phyloP scores from a whole-genome alignment of 2,329 filamentous ascomycete genomes.

The Aspergillus floridensis region DNA sequence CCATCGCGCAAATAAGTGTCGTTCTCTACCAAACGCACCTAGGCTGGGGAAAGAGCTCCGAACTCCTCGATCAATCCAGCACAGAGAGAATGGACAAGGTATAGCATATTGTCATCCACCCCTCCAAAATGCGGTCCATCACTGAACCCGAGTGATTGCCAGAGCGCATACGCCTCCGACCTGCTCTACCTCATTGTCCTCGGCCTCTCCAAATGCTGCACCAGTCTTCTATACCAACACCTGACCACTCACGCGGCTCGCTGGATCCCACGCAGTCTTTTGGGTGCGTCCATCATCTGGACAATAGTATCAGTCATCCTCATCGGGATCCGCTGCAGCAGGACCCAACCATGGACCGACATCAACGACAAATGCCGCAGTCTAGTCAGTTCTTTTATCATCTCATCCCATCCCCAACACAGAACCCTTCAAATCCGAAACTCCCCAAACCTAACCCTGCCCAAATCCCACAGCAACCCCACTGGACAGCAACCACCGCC shows the following conservation, averaged over 20 bases:
- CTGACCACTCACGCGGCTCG: conserved; percentile 13
- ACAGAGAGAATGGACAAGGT: conserved; percentile 37
- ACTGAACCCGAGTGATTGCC: background rate
- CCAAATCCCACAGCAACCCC: conserved; percentile 27
- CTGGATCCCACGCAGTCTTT: conserved; percentile 19
- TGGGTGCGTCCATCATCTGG: conserved; percentile 32
- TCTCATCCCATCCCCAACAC: background rate
- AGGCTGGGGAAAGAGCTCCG: conserved; percentile 39
- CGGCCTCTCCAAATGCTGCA: conserved; percentile 44
- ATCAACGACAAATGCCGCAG: conserved; percentile 28
- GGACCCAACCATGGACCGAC: conserved; percentile 34
- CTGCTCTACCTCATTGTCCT: conserved; percentile 42
- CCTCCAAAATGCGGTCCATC: too few relatives aligned
- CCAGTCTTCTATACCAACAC: conserved; percentile 18
- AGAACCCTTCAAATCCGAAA: too few relatives aligned
- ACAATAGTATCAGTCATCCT: conserved; percentile 37
- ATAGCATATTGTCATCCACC: background rate
- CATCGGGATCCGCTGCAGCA: conserved; percentile 39
- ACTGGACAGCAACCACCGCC: conserved; percentile 40
- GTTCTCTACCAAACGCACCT: conserved; percentile 38
- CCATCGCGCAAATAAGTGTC: conserved; percentile 37
- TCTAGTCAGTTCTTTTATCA: conserved; percentile 27
- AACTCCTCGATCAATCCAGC: conserved; percentile 18
- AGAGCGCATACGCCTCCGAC: conserved; percentile 41
- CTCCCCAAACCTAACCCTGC: too few relatives aligned